phyloP scores from a whole-genome alignment of 2,329 filamentous ascomycete species.

The Neobulgaria alba region DNA sequence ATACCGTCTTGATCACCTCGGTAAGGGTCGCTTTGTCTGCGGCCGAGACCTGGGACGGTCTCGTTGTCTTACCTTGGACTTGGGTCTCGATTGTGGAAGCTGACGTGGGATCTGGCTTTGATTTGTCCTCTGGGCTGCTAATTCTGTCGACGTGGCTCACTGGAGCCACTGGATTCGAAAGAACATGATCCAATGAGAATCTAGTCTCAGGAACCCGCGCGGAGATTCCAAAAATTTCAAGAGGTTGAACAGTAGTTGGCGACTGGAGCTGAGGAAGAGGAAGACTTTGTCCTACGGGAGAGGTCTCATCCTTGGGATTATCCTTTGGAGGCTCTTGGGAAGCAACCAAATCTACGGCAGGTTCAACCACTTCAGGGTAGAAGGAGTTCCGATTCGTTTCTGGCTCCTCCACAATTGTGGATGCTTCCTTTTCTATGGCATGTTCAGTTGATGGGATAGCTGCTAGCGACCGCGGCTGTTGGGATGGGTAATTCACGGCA shows the following conservation, averaged over 20 bases:
- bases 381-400: conserved; percentile 10
- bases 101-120: background rate
- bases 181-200: conserved; percentile 12
- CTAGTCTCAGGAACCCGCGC: conserved; percentile 6
- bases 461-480: background rate
- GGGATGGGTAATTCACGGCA: background rate
- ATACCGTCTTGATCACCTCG: conserved; percentile 18
- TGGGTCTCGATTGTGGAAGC: background rate
- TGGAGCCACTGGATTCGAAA: conserved; percentile 19
- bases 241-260: conserved; percentile 18
- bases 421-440: no score
- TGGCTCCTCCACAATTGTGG: background rate
- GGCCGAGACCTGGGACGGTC: conserved; percentile 17
- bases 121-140: background rate
- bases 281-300: conserved; percentile 8
- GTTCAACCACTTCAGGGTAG: conserved; percentile 18
- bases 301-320: conserved; percentile 6
- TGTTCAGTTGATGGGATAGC: no score
- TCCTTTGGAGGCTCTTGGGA: conserved; percentile 9
- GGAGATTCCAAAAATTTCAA: conserved; percentile 15
- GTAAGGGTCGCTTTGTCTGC: conserved; percentile 18
- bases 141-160: conserved; percentile 10
- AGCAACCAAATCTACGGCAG: conserved; percentile 10
- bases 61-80: conserved; percentile 16
- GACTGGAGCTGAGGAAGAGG: conserved; percentile 1